A percentile compares a stretch with the other conserved stretches of the same genome.
These are phyloP conservation scores for Fusarium dlaminii DNA, from an alignment of 2,329 filamentous ascomycete genomes.

Conservation along the genomic window DNA sequence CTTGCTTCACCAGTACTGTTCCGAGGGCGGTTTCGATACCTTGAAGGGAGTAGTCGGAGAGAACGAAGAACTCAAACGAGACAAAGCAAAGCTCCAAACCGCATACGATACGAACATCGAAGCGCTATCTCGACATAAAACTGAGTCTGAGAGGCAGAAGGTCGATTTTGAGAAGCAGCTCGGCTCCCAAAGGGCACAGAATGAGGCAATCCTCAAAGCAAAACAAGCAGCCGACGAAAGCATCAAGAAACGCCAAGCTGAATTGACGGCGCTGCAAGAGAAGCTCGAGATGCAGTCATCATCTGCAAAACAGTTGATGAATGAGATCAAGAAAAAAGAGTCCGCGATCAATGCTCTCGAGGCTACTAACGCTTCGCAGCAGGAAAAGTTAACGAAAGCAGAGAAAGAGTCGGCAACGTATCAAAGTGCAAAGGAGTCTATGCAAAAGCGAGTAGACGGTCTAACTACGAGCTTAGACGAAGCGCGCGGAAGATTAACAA, in stretches of 20 bases:
- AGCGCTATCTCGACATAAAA: background rate
- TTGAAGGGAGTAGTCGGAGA: background rate
- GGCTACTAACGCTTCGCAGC: background rate
- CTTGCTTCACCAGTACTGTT: background rate
- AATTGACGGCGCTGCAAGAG: background rate
- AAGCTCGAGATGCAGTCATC: background rate
- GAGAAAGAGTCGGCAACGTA: background rate
- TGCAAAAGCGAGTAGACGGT: background rate
- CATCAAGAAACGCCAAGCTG: background rate
- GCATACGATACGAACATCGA: background rate
- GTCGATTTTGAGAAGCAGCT: background rate
- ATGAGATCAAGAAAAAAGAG: background rate
- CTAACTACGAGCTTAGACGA: background rate
- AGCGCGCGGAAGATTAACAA: background rate
- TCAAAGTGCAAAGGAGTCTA: background rate
- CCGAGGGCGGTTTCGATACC: background rate
- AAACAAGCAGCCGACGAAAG: background rate
- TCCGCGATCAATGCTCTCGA: background rate
- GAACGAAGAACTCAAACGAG: background rate
- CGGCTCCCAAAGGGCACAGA: background rate
- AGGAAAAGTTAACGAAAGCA: background rate
- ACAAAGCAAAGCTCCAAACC: background rate
- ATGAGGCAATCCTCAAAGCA: background rate
- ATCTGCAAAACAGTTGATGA: background rate
- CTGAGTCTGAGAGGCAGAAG: background rate